Evolutionary conservation across 2,329 filamentous ascomycete species (phyloP), one percentile per base, ranked within the genome.

Genomic region (Calonectria multiphialidica): DNA sequence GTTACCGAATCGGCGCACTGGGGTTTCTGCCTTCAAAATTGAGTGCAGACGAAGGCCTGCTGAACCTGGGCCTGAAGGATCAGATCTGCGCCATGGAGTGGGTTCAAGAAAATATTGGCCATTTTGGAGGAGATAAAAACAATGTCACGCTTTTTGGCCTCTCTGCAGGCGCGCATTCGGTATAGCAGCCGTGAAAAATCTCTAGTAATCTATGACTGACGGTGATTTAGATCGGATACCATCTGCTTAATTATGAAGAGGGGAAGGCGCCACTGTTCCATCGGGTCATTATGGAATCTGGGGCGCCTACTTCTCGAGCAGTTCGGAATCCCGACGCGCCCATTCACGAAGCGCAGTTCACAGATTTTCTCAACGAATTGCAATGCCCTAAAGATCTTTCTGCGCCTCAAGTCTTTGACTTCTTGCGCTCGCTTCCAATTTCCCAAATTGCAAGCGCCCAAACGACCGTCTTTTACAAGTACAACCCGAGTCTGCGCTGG

Each of bases 21-120:
- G 92, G 92, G 0, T 93, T 94, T 78, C 78, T 93, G n/a, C 74
- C 1, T 90, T 94, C 81, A 74, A 92, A 40, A 16, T 86, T 79
- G 0, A 79, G 75, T 86, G 28, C 91, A 82, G 66, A 80, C 76
- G 88, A 89, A 63, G 91, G 90, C 0, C 77, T 86, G 16, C 84
- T 91, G 3, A 93, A 92, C 73, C 68, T 79, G 76, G 91, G 91
- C 0, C 79, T 91, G 3, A 84, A 84, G 64, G 90, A 91, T 72
- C 89, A 91, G 77, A 82, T 85, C 1, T 70, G 87, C 0, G 80
- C 87, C 12, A 81, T 91, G n/a, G 81, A 86, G 37, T 91, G 89
- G 89, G 85, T 91, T 2, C 84, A 86, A 63, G 86, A 89, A 35
- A 90, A 91, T 71, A 89, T 90, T 64, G 80, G 77, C 3, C 80